Percentiles rank a stretch among this genome's conserved stretches.
Conservation (phyloP, 257 asterid genomes). For the Rauvolfia tetraphylla region DNA sequence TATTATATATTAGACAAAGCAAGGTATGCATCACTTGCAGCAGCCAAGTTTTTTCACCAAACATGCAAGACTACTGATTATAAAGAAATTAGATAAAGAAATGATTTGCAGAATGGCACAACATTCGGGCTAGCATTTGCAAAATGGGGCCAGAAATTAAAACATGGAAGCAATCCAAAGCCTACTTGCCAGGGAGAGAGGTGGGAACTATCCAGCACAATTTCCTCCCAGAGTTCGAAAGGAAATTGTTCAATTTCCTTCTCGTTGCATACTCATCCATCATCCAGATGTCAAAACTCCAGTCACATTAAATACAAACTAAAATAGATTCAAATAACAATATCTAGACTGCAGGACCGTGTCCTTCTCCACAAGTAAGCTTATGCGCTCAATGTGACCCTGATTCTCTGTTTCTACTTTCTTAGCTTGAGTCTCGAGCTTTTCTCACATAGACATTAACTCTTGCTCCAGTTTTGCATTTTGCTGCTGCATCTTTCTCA, state of each 20-base stretch:
- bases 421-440: slow-evolving; percentile 15
- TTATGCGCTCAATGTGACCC: slow-evolving; percentile 5
- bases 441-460: slow-evolving; percentile 8
- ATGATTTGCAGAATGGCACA: not conserved
- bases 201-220: not conserved
- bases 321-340: not conserved
- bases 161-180: not conserved
- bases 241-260: not conserved
- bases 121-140: not conserved
- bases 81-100: too few relatives aligned
- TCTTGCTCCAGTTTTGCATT: slow-evolving; percentile 14
- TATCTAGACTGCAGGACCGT: slow-evolving; percentile 6
- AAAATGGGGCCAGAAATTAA: not conserved
- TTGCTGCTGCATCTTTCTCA: slow-evolving; percentile 9
- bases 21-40: too few relatives aligned
- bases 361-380: slow-evolving; percentile 8
- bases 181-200: not conserved
- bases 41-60: too few relatives aligned
- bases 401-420: not conserved
- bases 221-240: not conserved
- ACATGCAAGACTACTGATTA: too few relatives aligned
- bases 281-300: not conserved
- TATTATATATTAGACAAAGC: too few relatives aligned
- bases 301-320: not conserved
- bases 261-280: not conserved